These are phyloP conservation scores for Leishmania major DNA, from an alignment of 208 protist genomes.

Conservation along the genomic window DNA sequence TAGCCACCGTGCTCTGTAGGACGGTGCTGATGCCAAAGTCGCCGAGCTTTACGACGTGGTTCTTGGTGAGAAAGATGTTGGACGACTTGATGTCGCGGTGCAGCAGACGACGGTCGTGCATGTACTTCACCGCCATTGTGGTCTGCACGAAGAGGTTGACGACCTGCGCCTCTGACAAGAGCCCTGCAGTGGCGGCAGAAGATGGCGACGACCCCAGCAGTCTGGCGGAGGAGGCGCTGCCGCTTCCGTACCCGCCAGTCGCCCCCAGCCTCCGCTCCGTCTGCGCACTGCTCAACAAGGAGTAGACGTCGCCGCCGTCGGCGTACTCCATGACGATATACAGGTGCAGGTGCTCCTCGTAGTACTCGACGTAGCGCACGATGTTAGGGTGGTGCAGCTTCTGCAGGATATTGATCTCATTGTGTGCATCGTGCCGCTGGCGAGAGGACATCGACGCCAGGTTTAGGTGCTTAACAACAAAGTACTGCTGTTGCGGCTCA, in stretches of 20 bases:
- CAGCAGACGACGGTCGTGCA: conserved; percentile 90
- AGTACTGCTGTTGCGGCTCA: conserved; percentile 51
- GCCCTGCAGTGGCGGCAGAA: conserved; percentile 5
- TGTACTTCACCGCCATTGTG: conserved; percentile 87
- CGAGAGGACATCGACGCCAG: conserved; percentile 68
- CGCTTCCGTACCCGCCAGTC: not conserved
- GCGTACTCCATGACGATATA: conserved; percentile 94
- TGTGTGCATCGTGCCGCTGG: conserved; percentile 79
- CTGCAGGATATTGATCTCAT: conserved; percentile 86
- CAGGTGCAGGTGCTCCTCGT: conserved; percentile 79
- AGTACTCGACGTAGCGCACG: conserved; percentile 84
- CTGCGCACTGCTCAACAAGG: conserved; percentile 44
- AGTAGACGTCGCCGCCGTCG: conserved; percentile 85
- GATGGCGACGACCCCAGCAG: not conserved
- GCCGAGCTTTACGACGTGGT: conserved; percentile 90
- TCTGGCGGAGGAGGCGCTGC: not conserved
- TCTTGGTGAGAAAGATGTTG: conserved; percentile 90
- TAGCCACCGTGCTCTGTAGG: conserved; percentile 82
- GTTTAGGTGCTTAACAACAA: conserved; percentile 89
- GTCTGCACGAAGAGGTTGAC: conserved; percentile 86
- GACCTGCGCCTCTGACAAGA: conserved; percentile 71
- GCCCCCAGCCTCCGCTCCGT: conserved; percentile 14
- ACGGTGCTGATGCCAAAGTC: conserved; percentile 94
- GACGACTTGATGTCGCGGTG: conserved; percentile 94
- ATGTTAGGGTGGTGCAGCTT: conserved; percentile 89